Percentiles rank a stretch among this genome's conserved stretches.
Evolutionary conservation across 78 protist species (phyloP).

Genomic region (Dictyostelium discoideum): dicty_2.7 NC_007091.3:895501-896000

Average conservation of each 20-base stretch:
- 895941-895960: conserved; percentile 55
- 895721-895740: not conserved
- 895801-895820: conserved; percentile 71
- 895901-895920: conserved; percentile 25
- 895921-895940: conserved; percentile 71
- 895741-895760: conserved; percentile 40
- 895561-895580: conserved; percentile 77
- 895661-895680: conserved; percentile 41
- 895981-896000: conserved; percentile 17
- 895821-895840: conserved; percentile 67
- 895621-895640: conserved; percentile 61
- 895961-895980: conserved; percentile 33
- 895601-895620: conserved; percentile 60
- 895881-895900: conserved; percentile 71
- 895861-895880: conserved; percentile 34
- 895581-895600: conserved; percentile 48
- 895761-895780: conserved; percentile 65
- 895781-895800: not conserved
- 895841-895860: not conserved
- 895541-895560: conserved; percentile 39
- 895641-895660: conserved; percentile 62
- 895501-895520: conserved; percentile 48
- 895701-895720: conserved; percentile 60
- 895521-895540: conserved; percentile 66
- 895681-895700: conserved; percentile 65